Evolutionary conservation across 2,329 filamentous ascomycete species (phyloP), one percentile per base, ranked within the genome.

Genomic region (Cladosporium sp.): DNA sequence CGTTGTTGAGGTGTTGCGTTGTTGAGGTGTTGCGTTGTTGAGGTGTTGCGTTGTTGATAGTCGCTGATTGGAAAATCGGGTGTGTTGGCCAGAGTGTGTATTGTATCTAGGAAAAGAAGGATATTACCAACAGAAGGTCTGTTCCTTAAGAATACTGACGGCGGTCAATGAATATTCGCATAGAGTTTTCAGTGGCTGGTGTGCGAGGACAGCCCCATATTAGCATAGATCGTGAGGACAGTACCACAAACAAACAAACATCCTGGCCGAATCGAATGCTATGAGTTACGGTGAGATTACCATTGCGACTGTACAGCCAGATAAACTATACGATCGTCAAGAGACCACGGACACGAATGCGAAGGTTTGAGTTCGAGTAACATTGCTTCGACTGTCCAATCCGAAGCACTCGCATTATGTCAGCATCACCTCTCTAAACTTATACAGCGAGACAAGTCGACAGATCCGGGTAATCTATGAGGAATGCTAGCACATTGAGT

Each of bases 191-290:
- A 32, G 28, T 53, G 49, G 51, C 51, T 54, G 26, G 28, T 54
- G 25, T 30, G 51, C n/a, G 51, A 54, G 51, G 51, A 54, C 51
- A 53, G 28, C 53, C 30, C 32, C 32, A 36, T 34, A 57, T 39
- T 21, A 39, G 30, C 54, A 32, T 14, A 3, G 51, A 54, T 28
- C 51, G 23, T 57, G 54, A 57, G 54, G 54, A 39, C 58, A 48
- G 21, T 8, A 13, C 5, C 39, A n/a, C 6, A 3, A 49, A 32
- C 51, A 16, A 43, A 32, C 23, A 32, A 32, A 26, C n/a, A n/a
- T n/a, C n/a, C n/a, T n/a, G n/a, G n/a, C n/a, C n/a, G 18, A 32
- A 21, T 23, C 46, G 23, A 13, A 14, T 26, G 21, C n/a, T 21
- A n/a, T 23, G 21, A 2, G 21, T 46, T 46, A n/a, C n/a, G 13